phyloP scores from a whole-genome alignment of 78 protist species.

The Tieghemostelium lacteum region DNA sequence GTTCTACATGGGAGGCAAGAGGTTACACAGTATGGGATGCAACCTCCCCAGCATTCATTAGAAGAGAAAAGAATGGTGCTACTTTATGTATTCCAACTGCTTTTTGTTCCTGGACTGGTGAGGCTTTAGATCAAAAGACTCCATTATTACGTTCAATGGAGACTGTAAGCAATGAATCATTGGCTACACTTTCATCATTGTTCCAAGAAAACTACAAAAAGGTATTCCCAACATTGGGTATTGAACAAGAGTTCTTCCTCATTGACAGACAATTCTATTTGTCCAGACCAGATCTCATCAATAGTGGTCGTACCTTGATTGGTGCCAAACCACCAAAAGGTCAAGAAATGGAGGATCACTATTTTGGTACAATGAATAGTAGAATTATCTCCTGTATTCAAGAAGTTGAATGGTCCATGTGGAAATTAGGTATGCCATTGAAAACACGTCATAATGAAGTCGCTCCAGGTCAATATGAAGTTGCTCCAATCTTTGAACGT shows the following conservation, averaged over 20 bases:
- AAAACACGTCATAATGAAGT: slow-evolving; percentile 95
- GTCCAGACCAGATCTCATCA: slow-evolving; percentile 90
- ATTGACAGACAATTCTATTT: slow-evolving; percentile 86
- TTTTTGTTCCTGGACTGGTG: slow-evolving; percentile 87
- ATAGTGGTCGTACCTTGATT: slow-evolving; percentile 87
- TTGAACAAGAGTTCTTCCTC: slow-evolving; percentile 95
- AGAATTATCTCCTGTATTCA: slow-evolving; percentile 82
- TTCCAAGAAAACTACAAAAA: slow-evolving; percentile 50
- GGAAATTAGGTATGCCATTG: slow-evolving; percentile 92
- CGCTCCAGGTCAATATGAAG: slow-evolving; percentile 97
- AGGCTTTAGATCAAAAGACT: slow-evolving; percentile 93
- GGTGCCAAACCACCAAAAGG: slow-evolving; percentile 91
- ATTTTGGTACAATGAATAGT: slow-evolving; percentile 87
- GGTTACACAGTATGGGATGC: slow-evolving; percentile 96
- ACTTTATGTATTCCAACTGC: slow-evolving; percentile 87
- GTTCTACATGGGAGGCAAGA: slow-evolving; percentile 93
- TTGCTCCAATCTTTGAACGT: slow-evolving; percentile 91
- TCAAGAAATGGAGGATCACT: slow-evolving; percentile 95
- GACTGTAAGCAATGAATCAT: slow-evolving; percentile 43
- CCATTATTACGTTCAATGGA: slow-evolving; percentile 91
- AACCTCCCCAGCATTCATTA: slow-evolving; percentile 89
- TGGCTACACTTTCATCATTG: slow-evolving; percentile 25
- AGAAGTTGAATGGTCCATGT: slow-evolving; percentile 87
- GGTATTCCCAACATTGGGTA: slow-evolving; percentile 79
- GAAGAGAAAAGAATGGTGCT: slow-evolving; percentile 61